Percentiles rank a stretch among this genome's conserved stretches.
phyloP scores from a whole-genome alignment of 2,329 filamentous ascomycete genomes.

The Fusarium pseudonygamai region DNA sequence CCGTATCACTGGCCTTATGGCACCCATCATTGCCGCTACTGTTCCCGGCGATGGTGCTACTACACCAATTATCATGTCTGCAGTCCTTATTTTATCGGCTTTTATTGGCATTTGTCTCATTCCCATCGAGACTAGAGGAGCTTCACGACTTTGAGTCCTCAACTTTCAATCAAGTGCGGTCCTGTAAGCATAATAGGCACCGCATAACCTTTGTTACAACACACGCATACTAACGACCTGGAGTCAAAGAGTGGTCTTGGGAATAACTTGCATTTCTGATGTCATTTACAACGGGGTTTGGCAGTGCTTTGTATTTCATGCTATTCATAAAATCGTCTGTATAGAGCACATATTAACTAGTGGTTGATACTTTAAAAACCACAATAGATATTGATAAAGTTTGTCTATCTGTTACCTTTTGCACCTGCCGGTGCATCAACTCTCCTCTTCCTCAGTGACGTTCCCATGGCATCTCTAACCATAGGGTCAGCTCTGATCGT shows the following conservation, averaged over 20 bases:
- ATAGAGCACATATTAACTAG: conserved; percentile 2
- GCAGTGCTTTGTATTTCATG: conserved; percentile 8
- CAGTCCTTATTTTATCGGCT: conserved; percentile 64
- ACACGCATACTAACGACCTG: conserved; percentile 34
- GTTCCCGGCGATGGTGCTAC: conserved; percentile 66
- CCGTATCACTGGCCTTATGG: conserved; percentile 71
- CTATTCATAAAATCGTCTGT: conserved; percentile 17
- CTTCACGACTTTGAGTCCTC: conserved; percentile 60
- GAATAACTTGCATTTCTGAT: conserved; percentile 22
- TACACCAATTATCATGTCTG: conserved; percentile 67
- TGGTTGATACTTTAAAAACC: conserved; percentile 27
- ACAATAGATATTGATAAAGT: conserved; percentile 12
- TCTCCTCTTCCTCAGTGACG: conserved; percentile 70
- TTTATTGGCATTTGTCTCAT: conserved; percentile 69
- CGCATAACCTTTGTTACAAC: conserved; percentile 3
- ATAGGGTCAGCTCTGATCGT: conserved; percentile 82
- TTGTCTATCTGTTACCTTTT: conserved; percentile 55
- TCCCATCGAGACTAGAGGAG: conserved; percentile 70
- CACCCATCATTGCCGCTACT: conserved; percentile 73
- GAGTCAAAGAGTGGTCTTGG: conserved; percentile 36
- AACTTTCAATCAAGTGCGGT: not conserved
- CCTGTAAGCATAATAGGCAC: not conserved
- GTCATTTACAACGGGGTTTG: conserved; percentile 12
- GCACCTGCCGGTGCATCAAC: conserved; percentile 71
- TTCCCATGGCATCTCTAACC: conserved; percentile 81